Evolutionary conservation across 108 stramenopile genomes (phyloP), one percentile per base, ranked within the genome.

Genomic region (Discostella pseudostelligera): DNA sequence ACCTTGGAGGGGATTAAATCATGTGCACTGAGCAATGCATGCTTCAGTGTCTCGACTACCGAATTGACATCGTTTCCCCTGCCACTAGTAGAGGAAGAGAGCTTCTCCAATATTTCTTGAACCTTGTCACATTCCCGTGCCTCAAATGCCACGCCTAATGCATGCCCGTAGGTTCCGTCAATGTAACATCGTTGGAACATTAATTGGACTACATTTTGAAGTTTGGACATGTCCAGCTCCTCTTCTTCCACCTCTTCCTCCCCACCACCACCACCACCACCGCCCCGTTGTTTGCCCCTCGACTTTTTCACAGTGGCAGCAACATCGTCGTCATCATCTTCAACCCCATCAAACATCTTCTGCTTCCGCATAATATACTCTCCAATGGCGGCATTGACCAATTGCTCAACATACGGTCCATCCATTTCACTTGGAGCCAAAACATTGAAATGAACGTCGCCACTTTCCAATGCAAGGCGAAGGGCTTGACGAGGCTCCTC

Each of bases 401-500:
- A 72, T 26, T 78, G 68, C 39, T 92, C 83, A 8, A 84, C 87
- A 72, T 95, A 95, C 10, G 87, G 74, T 19, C 74, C 70, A 21
- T 71, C 76, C 16, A 60, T 68, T 29, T 76, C 69, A 8, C 69
- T 58, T 16, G 75, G 66, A 0, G 9, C 4, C 6, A 68, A 21
- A 0, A 76, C 65, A 55, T 97, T 90, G 68, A 99, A 96, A 67
- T 96, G 85, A 20, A 63, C 67, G n/a, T 76, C 80, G 3, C 94
- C 94, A 39, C 84, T 84, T n/a, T 87, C 88, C 49, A 95, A 62
- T 25, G 94, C 84, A 59, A 98, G 81, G 8, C 96, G 86, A 40
- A 99, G 72, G 8, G 99, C 96, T 47, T 99, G 97, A 19, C 82
- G 70, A 54, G 97, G 97, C 76, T 99, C 98, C 69, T 99, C 95